Conservation (phyloP, 306 rosid genomes). For the Medicago ruthenica region DNA sequence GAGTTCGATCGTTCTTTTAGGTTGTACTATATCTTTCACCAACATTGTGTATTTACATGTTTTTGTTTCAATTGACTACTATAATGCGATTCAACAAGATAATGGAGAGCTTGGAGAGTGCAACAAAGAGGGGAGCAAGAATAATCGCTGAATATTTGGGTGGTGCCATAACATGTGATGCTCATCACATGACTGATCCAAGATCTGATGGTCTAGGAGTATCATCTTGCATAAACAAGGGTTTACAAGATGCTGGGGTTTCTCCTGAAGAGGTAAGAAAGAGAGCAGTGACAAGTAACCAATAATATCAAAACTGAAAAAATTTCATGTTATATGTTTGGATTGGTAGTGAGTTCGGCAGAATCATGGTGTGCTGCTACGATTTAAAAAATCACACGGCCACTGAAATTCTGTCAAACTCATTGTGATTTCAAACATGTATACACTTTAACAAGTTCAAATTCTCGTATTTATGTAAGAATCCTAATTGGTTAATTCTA, state of each 20-base stretch:
- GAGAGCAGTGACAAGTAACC: neutral
- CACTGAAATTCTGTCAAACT: neutral
- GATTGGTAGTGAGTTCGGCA: neutral
- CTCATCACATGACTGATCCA: constrained; percentile 83
- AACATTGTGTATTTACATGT: neutral
- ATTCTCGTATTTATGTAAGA: constrained; percentile 22
- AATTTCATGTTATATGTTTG: too few species aligned
- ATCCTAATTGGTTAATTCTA: constrained; percentile 7
- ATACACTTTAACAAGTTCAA: neutral
- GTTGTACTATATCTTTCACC: neutral
- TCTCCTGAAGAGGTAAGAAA: constrained; percentile 70
- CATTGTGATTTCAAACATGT: neutral
- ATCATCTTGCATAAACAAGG: constrained; percentile 65
- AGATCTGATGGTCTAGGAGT: constrained; percentile 78
- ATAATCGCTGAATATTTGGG: constrained; percentile 76
- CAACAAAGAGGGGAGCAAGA: constrained; percentile 65
- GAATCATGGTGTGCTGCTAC: neutral
- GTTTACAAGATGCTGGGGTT: constrained; percentile 72
- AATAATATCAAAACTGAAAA: neutral
- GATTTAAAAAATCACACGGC: neutral
- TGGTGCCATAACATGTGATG: constrained; percentile 74
- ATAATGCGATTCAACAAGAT: constrained; percentile 38
- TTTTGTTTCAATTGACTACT: neutral
- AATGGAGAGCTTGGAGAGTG: constrained; percentile 82
- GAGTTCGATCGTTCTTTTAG: neutral